Evolutionary conservation across 495 filamentous ascomycete genomes (phyloP).

Genomic region (Neurospora sp.): DNA sequence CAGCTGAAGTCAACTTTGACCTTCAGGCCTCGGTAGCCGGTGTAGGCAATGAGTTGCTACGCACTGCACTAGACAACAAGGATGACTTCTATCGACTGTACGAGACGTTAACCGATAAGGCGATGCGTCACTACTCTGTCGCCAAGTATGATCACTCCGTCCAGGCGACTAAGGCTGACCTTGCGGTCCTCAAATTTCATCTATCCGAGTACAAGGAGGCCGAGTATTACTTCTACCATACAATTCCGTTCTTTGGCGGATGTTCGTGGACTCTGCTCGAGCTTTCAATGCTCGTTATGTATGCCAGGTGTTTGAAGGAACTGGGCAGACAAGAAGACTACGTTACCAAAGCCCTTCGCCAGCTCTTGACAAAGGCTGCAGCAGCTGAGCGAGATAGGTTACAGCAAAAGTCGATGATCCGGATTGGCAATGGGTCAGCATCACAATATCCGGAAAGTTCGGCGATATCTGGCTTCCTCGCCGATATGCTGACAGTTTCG

Average conservation of each 20-base stretch:
- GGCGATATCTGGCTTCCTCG: constrained; percentile 50
- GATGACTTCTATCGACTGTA: constrained; percentile 52
- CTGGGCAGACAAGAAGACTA: constrained; percentile 72
- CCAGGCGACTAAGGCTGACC: constrained; percentile 69
- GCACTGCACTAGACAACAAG: constrained; percentile 38
- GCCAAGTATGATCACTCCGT: constrained; percentile 68
- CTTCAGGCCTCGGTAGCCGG: constrained; percentile 27
- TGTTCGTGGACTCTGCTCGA: constrained; percentile 74
- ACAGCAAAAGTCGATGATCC: constrained; percentile 26
- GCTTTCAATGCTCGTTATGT: constrained; percentile 73
- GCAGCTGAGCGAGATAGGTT: constrained; percentile 40
- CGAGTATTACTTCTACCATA: constrained; percentile 68
- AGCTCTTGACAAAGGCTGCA: constrained; percentile 68
- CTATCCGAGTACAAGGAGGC: constrained; percentile 63
- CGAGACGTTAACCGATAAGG: constrained; percentile 60
- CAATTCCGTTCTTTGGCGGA: constrained; percentile 73
- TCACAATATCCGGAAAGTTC: constrained; percentile 42
- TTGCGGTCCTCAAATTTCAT: constrained; percentile 73
- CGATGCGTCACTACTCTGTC: constrained; percentile 63
- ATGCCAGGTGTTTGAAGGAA: constrained; percentile 72
- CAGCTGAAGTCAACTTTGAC: constrained; percentile 1
- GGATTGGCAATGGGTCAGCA: constrained; percentile 5
- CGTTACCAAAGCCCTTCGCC: constrained; percentile 58
- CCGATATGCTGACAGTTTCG: constrained; percentile 55
- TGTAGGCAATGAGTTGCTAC: constrained; percentile 41